Evolutionary conservation across 345 rosid genomes (phyloP).

Genomic region (Ceriops decandra): DNA sequence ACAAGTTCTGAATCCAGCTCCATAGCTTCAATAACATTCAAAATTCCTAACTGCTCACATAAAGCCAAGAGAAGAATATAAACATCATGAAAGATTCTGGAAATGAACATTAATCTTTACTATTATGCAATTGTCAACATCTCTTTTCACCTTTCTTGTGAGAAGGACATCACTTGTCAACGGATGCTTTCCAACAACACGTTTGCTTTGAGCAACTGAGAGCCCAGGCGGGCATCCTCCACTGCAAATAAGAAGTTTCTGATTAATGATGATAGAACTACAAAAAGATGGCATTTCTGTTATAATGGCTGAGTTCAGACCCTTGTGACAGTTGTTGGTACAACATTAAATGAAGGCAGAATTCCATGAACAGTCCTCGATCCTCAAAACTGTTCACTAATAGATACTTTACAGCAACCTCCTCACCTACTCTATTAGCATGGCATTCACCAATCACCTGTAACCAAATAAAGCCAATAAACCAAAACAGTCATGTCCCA

Average conservation of each 20-base stretch:
- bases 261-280: conserved; percentile 11
- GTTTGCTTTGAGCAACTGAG: conserved; percentile 68
- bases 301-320: conserved; percentile 39
- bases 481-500: conserved; percentile 4
- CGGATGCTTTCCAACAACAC: conserved; percentile 63
- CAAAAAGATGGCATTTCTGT: conserved; percentile 8
- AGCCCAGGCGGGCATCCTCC: conserved; percentile 87
- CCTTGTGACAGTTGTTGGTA: conserved; percentile 72
- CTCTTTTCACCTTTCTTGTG: conserved; percentile 58
- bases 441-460: conserved; percentile 94
- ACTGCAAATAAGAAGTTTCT: conserved; percentile 40
- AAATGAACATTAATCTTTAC: neutral
- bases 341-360: conserved; percentile 69
- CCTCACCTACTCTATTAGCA: conserved; percentile 56
- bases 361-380: conserved; percentile 67
- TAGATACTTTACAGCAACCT: conserved; percentile 62
- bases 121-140: conserved; percentile 14
- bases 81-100: neutral
- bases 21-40: conserved; percentile 80
- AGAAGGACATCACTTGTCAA: conserved; percentile 67
- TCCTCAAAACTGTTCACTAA: conserved; percentile 47
- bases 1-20: conserved; percentile 66
- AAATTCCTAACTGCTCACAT: conserved; percentile 66
- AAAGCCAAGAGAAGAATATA: conserved; percentile 16
- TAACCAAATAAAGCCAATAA: conserved; percentile 23